Base-by-base conservation (phyloP, 352 stramenopile genomes). In the Pythium dissimile region DNA sequence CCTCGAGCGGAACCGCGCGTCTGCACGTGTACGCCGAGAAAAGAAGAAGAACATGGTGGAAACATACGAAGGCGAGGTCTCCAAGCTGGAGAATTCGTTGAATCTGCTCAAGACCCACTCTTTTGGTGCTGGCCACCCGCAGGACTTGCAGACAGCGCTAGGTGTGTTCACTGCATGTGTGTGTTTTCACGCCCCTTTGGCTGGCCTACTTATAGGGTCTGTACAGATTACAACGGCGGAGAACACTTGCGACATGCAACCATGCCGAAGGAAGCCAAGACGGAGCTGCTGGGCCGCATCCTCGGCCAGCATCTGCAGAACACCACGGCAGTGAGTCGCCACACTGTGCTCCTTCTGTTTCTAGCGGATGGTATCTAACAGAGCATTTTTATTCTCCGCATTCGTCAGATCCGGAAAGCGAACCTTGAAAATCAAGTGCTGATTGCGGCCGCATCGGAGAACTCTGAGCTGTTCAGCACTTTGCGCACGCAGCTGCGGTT, bases 41-140 rank as follows among this genome's bases (percentile, higher is more conserved):
- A 94, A 94, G 67, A 95, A 95, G 69, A 93, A 92, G 47, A 77
- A 73, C 9, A 89, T 95, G 75, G 84, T 95, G 20, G 85, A 95
- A 58, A 93, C 82, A 20, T 95, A 92, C 59, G 85, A 95, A 53
- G 73, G 39, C 23, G 80, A 92, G 63, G 85, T 95, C 3, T 89
- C 84, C n/a, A 90, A 95, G 60, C 82, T 95, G 12, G 85, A 95
- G 57, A 90, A 78, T 53, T 88, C 76, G 41, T 59, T 95, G 12
- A 90, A 88, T 58, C 62, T 92, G 62, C 71, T 95, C 18, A 86
- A 86, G 42, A 67, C 71, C 30, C 84, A 95, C 60, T 73, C 71
- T 27, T 95, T 93, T 62, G 85, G 85, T 9, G 71, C 67, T 2
- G 85, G 85, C 6, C 73, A 91, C 27, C 67, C 72, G 1, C 46